These are phyloP conservation scores for Apiospora saccharicola DNA, from an alignment of 2,329 filamentous ascomycete species.

Conservation along the genomic window DNA sequence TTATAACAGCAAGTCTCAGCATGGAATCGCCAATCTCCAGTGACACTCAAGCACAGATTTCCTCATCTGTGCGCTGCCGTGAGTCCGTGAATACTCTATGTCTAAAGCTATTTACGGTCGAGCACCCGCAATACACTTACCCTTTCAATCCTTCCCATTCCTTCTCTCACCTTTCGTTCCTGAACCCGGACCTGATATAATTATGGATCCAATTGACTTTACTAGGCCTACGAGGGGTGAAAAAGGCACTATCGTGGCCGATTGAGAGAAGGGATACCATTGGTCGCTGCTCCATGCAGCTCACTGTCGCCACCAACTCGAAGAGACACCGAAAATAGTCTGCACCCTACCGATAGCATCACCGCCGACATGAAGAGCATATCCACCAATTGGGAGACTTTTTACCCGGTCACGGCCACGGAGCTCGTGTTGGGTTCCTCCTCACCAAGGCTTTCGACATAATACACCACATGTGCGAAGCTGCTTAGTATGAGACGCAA, in stretches of 20 bases:
- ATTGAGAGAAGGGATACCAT: neutral
- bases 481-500: neutral
- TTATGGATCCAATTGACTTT: neutral
- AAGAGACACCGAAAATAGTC: neutral
- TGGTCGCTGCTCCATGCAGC: too few species aligned
- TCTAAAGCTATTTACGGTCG: neutral
- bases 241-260: too few species aligned
- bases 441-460: neutral
- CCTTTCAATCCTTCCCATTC: neutral
- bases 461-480: neutral
- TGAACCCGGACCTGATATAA: neutral
- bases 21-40: neutral
- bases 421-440: too few species aligned
- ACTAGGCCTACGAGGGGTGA: too few species aligned
- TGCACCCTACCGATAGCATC: neutral
- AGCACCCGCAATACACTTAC: neutral
- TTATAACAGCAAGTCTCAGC: constrained; percentile 1
- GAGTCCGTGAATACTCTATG: constrained; percentile 9
- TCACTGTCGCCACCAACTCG: neutral
- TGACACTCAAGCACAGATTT: neutral
- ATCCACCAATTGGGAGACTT: neutral
- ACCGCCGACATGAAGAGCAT: neutral
- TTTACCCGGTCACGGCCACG: neutral
- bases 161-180: neutral
- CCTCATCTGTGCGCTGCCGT: neutral